Evolutionary conservation across 306 rosid genomes (phyloP), one percentile per base, ranked within the genome.

Genomic region (Hylodesmum podocarpum): DNA sequence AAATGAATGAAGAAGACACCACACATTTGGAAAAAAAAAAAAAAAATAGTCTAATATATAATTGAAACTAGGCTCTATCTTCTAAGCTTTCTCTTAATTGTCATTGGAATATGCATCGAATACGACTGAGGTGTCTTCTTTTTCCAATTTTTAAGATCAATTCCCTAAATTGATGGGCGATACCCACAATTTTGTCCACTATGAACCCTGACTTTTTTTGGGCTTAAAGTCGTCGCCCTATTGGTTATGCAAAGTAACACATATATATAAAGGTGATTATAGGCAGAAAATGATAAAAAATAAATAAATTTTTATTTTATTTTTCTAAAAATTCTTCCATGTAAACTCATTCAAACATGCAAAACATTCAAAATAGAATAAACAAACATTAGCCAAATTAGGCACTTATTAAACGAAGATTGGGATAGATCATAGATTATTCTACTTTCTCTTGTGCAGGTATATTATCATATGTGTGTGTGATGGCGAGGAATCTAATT

Each of bases 201-300:
- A 6, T 16, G 14, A 77, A 70, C 77, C 82, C 13, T 77, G 70
- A 71, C 66, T 77, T 55, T 9, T 77, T 55, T 9, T 33, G 13
- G 79, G 25, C 1, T 11, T 10, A 72, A 82, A 77, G 59, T 57
- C 72, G 61, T 63, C 67, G 37, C 70, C 79, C 70, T 71, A 43
- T 41, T 22, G 33, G 18, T 25, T 49, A 63, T 1, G 27, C 65
- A 37, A 31, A 61, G 8, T 27, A 46, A 49, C 24, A 55, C 8
- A 11, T n/a, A 27, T 14, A 67, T 1, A 8, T 12, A 44, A 5
- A 33, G 24, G 25, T 24, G 54, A 13, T 5, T 33, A 63, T 25
- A 46, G 64, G 16, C 3, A 41, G 15, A 6, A 53, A 64, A 44
- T 58, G 13, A 61, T 10, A 50, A 25, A 43, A 33, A 3, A 33